Evolutionary conservation across 2,329 filamentous ascomycete genomes (phyloP).

Genomic region (Hypoxylon sp.): DNA sequence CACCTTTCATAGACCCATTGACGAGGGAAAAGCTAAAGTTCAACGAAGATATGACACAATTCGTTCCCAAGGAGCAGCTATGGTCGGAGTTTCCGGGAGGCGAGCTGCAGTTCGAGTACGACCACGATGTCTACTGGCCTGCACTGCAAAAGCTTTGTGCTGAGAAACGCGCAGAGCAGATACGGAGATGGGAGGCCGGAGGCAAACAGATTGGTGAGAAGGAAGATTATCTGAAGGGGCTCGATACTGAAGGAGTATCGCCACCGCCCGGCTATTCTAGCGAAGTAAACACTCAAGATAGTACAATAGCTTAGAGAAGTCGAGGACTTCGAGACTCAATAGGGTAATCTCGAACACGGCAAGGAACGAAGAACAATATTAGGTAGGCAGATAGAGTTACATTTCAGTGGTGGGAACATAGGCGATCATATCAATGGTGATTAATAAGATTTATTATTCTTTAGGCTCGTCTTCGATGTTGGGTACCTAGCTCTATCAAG

Average conservation of each 20-base stretch:
- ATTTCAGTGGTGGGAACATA: neutral
- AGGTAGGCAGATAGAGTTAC: neutral
- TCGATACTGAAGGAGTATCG: constrained; percentile 47
- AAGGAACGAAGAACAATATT: neutral
- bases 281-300: constrained; percentile 20
- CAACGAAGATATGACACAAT: constrained; percentile 89
- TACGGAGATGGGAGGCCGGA: constrained; percentile 81
- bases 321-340: neutral
- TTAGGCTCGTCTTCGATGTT: no score
- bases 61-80: constrained; percentile 86
- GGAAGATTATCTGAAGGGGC: constrained; percentile 87
- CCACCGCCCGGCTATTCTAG: constrained; percentile 27
- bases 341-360: neutral
- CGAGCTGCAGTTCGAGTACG: constrained; percentile 89
- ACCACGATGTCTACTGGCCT: constrained; percentile 91
- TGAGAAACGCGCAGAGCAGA: constrained; percentile 73
- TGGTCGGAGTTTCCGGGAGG: constrained; percentile 83
- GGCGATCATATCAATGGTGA: neutral
- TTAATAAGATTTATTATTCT: neutral
- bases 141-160: constrained; percentile 80
- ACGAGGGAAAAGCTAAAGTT: constrained; percentile 97
- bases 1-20: constrained; percentile 94
- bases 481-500: no score
- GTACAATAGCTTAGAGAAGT: constrained; percentile 11
- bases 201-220: constrained; percentile 88